Conservation (phyloP, 768 basidiomycete species). For the Lentinula edodes region DNA sequence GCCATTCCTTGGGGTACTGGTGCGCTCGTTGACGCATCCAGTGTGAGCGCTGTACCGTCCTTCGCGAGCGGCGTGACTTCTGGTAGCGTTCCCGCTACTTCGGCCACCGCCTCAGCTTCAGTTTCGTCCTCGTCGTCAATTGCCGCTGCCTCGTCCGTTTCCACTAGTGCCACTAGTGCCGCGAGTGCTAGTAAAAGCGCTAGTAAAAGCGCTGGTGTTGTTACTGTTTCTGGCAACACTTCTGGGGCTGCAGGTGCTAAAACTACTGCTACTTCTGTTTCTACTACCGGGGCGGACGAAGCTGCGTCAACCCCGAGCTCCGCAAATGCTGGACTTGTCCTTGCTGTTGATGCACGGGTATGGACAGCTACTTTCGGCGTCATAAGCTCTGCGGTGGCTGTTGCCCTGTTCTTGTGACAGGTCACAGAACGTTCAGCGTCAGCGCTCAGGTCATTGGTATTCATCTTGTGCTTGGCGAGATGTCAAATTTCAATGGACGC, state of each 20-base stretch:
- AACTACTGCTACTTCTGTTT: neutral
- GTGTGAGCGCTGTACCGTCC: slow-evolving; percentile 31
- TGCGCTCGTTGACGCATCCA: slow-evolving; percentile 40
- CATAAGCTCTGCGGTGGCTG: slow-evolving; percentile 12
- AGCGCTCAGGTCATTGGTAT: neutral
- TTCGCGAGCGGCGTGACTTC: slow-evolving; percentile 11
- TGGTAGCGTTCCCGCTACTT: slow-evolving; percentile 5
- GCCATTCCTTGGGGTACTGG: slow-evolving; percentile 67
- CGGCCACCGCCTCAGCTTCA: neutral
- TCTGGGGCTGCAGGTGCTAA: slow-evolving; percentile 1
- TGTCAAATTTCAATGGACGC: neutral
- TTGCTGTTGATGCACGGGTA: slow-evolving; percentile 5
- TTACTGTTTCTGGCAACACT: neutral
- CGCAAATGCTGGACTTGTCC: slow-evolving; percentile 10
- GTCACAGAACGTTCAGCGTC: neutral
- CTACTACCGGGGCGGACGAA: neutral
- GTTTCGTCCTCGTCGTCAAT: neutral
- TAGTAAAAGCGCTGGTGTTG: neutral
- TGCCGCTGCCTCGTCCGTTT: neutral
- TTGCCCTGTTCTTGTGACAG: slow-evolving; percentile 16
- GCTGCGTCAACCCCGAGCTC: slow-evolving; percentile 8
- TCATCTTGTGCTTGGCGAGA: neutral
- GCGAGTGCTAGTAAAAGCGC: neutral
- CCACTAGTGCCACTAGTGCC: too few species aligned
- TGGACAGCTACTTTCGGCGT: slow-evolving; percentile 12